A percentile compares a stretch with the other conserved stretches of the same genome.
These are phyloP conservation scores for Saccharomycopsis hybrid DNA, from an alignment of 1,139 yeast species.

Conservation along the genomic window DNA sequence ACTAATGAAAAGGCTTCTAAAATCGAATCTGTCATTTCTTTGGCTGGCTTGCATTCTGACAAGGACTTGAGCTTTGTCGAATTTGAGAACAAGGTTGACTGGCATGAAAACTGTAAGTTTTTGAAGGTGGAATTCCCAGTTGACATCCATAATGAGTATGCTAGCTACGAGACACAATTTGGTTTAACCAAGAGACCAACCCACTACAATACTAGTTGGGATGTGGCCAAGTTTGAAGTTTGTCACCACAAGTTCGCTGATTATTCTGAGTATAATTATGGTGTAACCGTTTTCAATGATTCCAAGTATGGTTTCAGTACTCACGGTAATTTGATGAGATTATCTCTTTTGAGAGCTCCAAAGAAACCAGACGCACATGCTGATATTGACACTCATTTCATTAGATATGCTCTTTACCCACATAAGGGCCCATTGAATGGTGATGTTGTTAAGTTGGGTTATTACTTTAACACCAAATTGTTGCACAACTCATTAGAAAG, in stretches of 20 bases:
- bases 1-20: constrained; percentile 48
- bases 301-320: constrained; percentile 87
- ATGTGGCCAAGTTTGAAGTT: constrained; percentile 91
- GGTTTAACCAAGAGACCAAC: constrained; percentile 90
- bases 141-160: constrained; percentile 64
- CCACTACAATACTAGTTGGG: constrained; percentile 93
- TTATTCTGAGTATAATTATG: constrained; percentile 76
- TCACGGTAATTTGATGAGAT: constrained; percentile 82
- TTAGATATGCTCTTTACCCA: constrained; percentile 80
- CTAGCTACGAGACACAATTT: constrained; percentile 88
- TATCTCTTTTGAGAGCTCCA: constrained; percentile 77
- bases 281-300: constrained; percentile 78
- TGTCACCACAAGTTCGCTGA: constrained; percentile 94
- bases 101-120: constrained; percentile 87
- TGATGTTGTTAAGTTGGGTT: constrained; percentile 66
- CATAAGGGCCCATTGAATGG: constrained; percentile 61
- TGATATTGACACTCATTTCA: constrained; percentile 83
- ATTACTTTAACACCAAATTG: constrained; percentile 57
- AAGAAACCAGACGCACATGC: constrained; percentile 90
- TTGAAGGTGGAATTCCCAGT: constrained; percentile 94
- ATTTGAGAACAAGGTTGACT: constrained; percentile 65
- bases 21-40: constrained; percentile 63
- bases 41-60: constrained; percentile 45
- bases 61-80: constrained; percentile 35
- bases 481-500: constrained; percentile 13